These are phyloP conservation scores for Pyronema omphalodes DNA, from an alignment of 495 filamentous ascomycete species.

Conservation along the genomic window DNA sequence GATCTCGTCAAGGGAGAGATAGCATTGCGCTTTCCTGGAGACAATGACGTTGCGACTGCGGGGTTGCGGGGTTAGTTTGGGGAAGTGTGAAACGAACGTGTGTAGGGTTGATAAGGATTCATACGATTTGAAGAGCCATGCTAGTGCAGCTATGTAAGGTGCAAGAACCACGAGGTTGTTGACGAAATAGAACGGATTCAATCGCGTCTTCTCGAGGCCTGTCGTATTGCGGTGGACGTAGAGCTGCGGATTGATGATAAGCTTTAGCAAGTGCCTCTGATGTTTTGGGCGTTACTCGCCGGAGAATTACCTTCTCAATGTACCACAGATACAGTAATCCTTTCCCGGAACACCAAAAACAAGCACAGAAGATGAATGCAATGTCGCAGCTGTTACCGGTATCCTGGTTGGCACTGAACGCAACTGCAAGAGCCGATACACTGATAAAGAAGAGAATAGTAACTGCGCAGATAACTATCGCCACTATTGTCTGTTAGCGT, in stretches of 20 bases:
- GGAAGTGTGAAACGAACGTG: not conserved
- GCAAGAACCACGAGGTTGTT: slow-evolving; percentile 5
- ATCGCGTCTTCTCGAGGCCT: not conserved
- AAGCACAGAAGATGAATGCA: slow-evolving; percentile 5
- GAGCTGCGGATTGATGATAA: not conserved
- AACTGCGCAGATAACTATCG: too few relatives aligned
- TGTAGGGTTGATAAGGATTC: not conserved
- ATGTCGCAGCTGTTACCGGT: not conserved
- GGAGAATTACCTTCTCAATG: slow-evolving; percentile 8
- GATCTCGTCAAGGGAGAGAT: not conserved
- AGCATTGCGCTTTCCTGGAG: not conserved
- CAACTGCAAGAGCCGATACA: too few relatives aligned
- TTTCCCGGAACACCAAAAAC: slow-evolving; percentile 8
- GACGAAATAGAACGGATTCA: not conserved
- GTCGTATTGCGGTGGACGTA: not conserved
- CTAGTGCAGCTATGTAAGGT: not conserved
- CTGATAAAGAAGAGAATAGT: too few relatives aligned
- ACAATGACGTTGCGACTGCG: too few relatives aligned
- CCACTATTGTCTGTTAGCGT: too few relatives aligned
- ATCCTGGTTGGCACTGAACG: too few relatives aligned
- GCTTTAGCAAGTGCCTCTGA: not conserved
- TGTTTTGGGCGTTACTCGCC: not conserved
- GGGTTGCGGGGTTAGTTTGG: not conserved
- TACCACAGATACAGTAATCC: slow-evolving; percentile 11
- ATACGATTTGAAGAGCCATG: slow-evolving; percentile 7